Conservation (phyloP, 2,329 filamentous ascomycete genomes). For the Colletotrichum spaethianum region DNA sequence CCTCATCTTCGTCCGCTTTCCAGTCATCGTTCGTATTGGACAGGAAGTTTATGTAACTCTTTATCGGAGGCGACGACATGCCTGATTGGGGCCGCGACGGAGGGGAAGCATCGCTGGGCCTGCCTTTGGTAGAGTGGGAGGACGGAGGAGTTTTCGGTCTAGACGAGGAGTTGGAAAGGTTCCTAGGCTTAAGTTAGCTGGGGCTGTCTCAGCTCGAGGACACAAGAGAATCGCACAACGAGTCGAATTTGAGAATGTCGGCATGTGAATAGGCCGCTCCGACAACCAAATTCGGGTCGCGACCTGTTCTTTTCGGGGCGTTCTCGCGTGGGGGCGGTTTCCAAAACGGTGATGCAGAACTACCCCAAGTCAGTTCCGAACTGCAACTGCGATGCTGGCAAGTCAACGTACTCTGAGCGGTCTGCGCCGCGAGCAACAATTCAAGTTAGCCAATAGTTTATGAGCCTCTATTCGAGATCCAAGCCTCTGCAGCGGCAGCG, state of each 20-base stretch:
- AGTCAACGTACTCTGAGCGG: conserved; percentile 71
- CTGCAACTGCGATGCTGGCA: conserved; percentile 46
- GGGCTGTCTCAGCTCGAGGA: not conserved
- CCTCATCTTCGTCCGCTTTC: conserved; percentile 80
- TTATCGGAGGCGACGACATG: conserved; percentile 74
- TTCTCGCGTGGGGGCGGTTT: conserved; percentile 69
- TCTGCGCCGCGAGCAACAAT: conserved; percentile 57
- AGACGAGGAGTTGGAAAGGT: conserved; percentile 70
- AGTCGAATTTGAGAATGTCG: conserved; percentile 91
- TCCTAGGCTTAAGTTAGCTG: conserved; percentile 59
- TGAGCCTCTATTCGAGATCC: conserved; percentile 12
- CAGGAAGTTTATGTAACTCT: conserved; percentile 85
- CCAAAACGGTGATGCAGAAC: conserved; percentile 93
- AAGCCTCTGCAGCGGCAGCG: conserved; percentile 17
- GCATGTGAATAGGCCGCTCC: conserved; percentile 97
- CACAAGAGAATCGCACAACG: conserved; percentile 71
- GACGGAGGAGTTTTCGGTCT: conserved; percentile 84
- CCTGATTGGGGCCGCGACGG: conserved; percentile 67
- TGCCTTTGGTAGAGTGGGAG: conserved; percentile 66
- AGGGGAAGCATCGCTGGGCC: conserved; percentile 70
- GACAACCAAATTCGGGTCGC: conserved; percentile 82
- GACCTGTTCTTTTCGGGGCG: conserved; percentile 66
- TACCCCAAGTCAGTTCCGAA: conserved; percentile 56
- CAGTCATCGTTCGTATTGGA: conserved; percentile 88
- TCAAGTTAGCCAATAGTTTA: conserved; percentile 41